Evolutionary conservation across 305 asterid species (phyloP), one percentile per base, ranked within the genome.

Genomic region (Stenogyne calaminthoides): DNA sequence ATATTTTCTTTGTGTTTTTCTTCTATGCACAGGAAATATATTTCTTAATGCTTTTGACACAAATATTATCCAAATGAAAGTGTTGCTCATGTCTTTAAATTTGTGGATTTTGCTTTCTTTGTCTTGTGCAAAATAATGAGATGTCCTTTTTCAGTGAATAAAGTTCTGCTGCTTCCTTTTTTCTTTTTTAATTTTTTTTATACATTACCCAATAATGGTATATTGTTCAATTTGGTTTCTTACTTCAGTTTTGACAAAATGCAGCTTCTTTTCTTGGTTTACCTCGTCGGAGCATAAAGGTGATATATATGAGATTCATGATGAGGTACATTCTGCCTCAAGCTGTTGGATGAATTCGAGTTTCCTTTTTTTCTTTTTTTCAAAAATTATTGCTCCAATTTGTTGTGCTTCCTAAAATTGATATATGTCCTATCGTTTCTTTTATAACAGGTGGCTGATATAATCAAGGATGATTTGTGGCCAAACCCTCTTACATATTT

Each of bases 401-500:
- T 69, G 71, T 29, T 12, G 9, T 1, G 11, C 14, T 59, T 32
- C 51, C 25, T 64, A 29, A 14, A 66, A 9, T 51, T 42, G 42
- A 65, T 49, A 16, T 20, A 37, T 32, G 14, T 20, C 19, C 55
- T 19, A 54, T 57, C 19, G 64, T 67, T 15, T 66, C 73, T 29
- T 56, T 46, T 36, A 55, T 74, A 6, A 70, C 84, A 94, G 97
- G 91, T 94, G 78, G 97, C 98, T 77, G 98, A 94, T 59, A 80
- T 94, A 72, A 91, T 94, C 84, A 94, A 91, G 91, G 98, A 94
- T 72, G 97, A 94, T 72, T 79, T 94, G 69, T 91, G 98, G 98
- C 91, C 97, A 1, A 91, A 91, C 75, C 98, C 98, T 71, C 92
- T 94, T 64, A 81, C 96, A 57, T 91, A 89, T 64, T 94, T 91